Percentiles rank a stretch among this genome's conserved stretches.
These are phyloP conservation scores for Debaryomyces subglobosus DNA, from an alignment of 1,139 yeast species.

Conservation along the genomic window DNA sequence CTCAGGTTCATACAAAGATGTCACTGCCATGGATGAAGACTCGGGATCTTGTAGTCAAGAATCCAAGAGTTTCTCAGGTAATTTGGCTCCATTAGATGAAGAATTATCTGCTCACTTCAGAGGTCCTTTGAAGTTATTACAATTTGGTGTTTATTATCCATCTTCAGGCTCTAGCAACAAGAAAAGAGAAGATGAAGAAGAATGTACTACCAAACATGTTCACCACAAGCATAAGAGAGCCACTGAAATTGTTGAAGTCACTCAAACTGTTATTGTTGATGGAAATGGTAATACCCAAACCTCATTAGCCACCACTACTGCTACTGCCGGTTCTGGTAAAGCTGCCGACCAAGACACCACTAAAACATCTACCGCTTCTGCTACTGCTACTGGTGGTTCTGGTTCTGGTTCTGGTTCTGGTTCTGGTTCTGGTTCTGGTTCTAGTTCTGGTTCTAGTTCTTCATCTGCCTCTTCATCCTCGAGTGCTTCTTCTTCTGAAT, in stretches of 20 bases:
- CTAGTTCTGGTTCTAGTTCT: slow-evolving; percentile 26
- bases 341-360: slow-evolving; percentile 17
- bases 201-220: slow-evolving; percentile 46
- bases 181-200: slow-evolving; percentile 39
- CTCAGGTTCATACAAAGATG: slow-evolving; percentile 64
- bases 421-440: slow-evolving; percentile 33
- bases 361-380: slow-evolving; percentile 17
- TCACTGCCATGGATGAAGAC: slow-evolving; percentile 52
- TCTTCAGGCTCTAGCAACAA: slow-evolving; percentile 33
- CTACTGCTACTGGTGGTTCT: slow-evolving; percentile 21
- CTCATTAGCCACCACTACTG: slow-evolving; percentile 24
- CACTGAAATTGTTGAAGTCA: slow-evolving; percentile 66
- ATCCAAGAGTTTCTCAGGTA: slow-evolving; percentile 55
- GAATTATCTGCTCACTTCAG: slow-evolving; percentile 80
- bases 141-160: slow-evolving; percentile 67
- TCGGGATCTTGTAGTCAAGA: slow-evolving; percentile 58
- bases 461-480: slow-evolving; percentile 32
- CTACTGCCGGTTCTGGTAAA: slow-evolving; percentile 16
- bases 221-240: slow-evolving; percentile 69
- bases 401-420: slow-evolving; percentile 32
- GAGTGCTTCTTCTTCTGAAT: slow-evolving; percentile 25
- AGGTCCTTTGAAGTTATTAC: slow-evolving; percentile 67
- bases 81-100: slow-evolving; percentile 67
- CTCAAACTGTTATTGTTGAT: slow-evolving; percentile 72
- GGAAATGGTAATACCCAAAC: slow-evolving; percentile 55